Base-by-base conservation (phyloP, 441 rosid genomes). In the Gossypium davidsonii region DNA sequence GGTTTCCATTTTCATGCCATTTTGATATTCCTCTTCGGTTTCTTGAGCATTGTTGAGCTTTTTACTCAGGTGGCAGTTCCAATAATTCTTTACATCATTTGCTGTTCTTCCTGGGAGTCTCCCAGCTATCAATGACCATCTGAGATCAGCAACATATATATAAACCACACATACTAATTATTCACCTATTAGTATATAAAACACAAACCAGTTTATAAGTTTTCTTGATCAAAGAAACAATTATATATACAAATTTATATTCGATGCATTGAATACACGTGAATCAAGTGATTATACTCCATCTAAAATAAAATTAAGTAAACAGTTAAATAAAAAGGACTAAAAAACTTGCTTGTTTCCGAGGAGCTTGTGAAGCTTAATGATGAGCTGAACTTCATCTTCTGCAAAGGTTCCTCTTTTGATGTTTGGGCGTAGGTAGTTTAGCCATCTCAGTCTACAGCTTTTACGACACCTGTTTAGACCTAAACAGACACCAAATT, bases 391-490 rank as follows among this genome's bases (percentile, higher is more conserved):
- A 10, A 76, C 80, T 73, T 85, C 86, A 3, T 83, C 85, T 12
- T 70, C 53, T 5, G 79, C 46, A 78, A 85, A 83, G 10, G 67
- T 74, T 4, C 88, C 86, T 77, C 86, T 74, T 70, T 74, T 81
- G 77, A 83, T 81, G 76, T 81, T 78, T 9, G 86, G 88, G 48
- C 83, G 86, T 11, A 85, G 86, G 60, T 82, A 85, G 78, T 85
- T 85, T 17, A 78, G 55, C 84, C 87, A 82, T 65, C 87, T 78
- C 75, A 82, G 73, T 17, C 85, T 73, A 25, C 86, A 85, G 74
- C 88, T 82, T 73, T 82, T 85, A 5, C 83, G 81, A 71, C 86
- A 82, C 76, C 83, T 76, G 37, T 77, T 82, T 4, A 85, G 74
- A 44, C 88, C 85, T 84, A 52, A 21, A 71, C 37, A 10, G 12